Conservation (phyloP, 768 basidiomycete genomes). For the Saitozyma podzolica region DNA sequence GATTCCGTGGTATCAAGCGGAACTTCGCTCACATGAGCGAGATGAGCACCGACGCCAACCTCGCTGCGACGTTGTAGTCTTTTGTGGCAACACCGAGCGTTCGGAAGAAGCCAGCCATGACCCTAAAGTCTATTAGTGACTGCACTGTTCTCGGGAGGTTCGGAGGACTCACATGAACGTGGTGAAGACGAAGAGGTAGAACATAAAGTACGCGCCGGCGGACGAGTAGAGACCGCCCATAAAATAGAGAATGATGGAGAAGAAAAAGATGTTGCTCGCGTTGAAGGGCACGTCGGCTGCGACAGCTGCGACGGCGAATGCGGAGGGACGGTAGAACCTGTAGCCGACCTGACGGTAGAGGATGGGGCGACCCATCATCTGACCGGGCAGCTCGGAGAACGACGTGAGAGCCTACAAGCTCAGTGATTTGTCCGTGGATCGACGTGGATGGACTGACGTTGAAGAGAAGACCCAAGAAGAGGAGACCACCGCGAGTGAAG, state of each 20-base stretch:
- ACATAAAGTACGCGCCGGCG: slow-evolving; percentile 55
- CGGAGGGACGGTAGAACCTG: slow-evolving; percentile 55
- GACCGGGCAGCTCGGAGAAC: slow-evolving; percentile 55
- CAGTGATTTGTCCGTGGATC: slow-evolving; percentile 1
- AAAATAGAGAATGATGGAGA: slow-evolving; percentile 50
- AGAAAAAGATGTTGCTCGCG: slow-evolving; percentile 48
- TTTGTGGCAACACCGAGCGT: slow-evolving; percentile 49
- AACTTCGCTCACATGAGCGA: slow-evolving; percentile 60
- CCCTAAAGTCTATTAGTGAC: slow-evolving; percentile 5
- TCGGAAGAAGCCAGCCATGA: slow-evolving; percentile 84
- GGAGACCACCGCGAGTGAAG: slow-evolving; percentile 81
- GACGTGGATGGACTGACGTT: slow-evolving; percentile 16
- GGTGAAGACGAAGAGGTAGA: slow-evolving; percentile 55
- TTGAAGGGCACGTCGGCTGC: slow-evolving; percentile 53
- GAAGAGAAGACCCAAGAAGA: slow-evolving; percentile 62
- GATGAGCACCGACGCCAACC: slow-evolving; percentile 68
- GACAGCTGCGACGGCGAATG: slow-evolving; percentile 50
- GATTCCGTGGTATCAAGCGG: too few species aligned
- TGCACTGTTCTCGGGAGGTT: too few species aligned
- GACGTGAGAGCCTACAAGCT: slow-evolving; percentile 59
- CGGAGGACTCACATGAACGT: slow-evolving; percentile 48
- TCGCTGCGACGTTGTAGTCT: slow-evolving; percentile 61
- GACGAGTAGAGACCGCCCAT: slow-evolving; percentile 54
- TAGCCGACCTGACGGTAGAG: slow-evolving; percentile 56
- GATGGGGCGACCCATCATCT: slow-evolving; percentile 75